These are phyloP conservation scores for Gossypium trilobum DNA, from an alignment of 441 rosid species.

Conservation along the genomic window DNA sequence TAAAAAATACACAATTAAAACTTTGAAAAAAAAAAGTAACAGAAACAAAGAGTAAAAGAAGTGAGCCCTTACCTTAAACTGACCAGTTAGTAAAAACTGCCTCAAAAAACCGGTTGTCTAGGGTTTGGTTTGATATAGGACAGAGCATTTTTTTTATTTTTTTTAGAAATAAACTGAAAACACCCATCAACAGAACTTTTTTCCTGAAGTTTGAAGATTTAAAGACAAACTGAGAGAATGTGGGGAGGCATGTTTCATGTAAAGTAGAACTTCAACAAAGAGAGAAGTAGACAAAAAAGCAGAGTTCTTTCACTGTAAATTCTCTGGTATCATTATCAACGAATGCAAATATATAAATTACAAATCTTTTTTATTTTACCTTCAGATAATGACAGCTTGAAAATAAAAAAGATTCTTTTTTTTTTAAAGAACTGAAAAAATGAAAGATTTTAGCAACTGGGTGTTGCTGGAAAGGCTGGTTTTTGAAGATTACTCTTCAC, in stretches of 20 bases:
- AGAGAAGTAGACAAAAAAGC: conserved; percentile 35
- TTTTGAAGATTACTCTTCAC: conserved; percentile 26
- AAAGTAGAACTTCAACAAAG: conserved; percentile 20
- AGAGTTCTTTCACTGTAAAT: conserved; percentile 34
- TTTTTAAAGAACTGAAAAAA: neutral
- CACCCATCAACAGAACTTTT: conserved; percentile 20
- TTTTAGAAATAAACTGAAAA: conserved; percentile 2
- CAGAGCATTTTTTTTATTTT: conserved; percentile 24
- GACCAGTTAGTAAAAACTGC: conserved; percentile 16
- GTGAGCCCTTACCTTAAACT: conserved; percentile 26
- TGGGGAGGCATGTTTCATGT: conserved; percentile 11
- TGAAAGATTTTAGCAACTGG: conserved; percentile 24
- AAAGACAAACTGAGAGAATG: conserved; percentile 38
- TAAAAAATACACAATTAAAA: conserved; percentile 17
- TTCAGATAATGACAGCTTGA: conserved; percentile 30
- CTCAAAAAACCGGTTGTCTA: conserved; percentile 22
- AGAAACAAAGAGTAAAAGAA: conserved; percentile 4
- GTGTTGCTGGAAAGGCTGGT: conserved; percentile 38
- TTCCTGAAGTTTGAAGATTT: conserved; percentile 17
- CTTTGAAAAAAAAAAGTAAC: conserved; percentile 7
- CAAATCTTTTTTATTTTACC: neutral
- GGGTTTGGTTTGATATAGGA: conserved; percentile 25
- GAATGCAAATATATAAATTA: neutral
- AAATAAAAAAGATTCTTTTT: conserved; percentile 14
- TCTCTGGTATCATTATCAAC: neutral